Evolutionary conservation across 129 eudicot species (phyloP).

Genomic region (Kitagawia praeruptora): DNA sequence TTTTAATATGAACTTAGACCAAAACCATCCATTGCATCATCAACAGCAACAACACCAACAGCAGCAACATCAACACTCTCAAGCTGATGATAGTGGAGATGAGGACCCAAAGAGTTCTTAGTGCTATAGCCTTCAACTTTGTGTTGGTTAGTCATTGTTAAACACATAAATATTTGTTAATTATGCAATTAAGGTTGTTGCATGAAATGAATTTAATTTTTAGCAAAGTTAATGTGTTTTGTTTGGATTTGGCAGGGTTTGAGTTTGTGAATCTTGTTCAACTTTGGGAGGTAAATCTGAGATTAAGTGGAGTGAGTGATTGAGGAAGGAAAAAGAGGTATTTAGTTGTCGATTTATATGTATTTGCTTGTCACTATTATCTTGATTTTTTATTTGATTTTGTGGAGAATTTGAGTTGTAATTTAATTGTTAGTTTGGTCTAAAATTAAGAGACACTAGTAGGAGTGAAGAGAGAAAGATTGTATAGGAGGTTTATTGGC

Average conservation of each 20-base stretch:
- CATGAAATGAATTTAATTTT: not conserved
- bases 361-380: conserved; percentile 9
- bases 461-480: conserved; percentile 45
- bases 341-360: conserved; percentile 17
- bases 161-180: not conserved
- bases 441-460: conserved; percentile 29
- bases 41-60: conserved; percentile 29
- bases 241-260: not conserved
- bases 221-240: not conserved
- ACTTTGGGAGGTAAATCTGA: conserved; percentile 26
- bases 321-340: conserved; percentile 26
- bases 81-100: conserved; percentile 61
- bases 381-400: conserved; percentile 17
- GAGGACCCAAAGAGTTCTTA: conserved; percentile 67
- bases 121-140: conserved; percentile 13
- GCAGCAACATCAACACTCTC: conserved; percentile 50
- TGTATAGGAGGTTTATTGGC: conserved; percentile 64
- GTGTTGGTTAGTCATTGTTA: conserved; percentile 10
- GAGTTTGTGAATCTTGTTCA: conserved; percentile 17
- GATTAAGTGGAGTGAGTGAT: conserved; percentile 10
- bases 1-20: conserved; percentile 57
- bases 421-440: conserved; percentile 46
- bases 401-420: conserved; percentile 45
- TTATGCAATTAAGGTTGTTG: not conserved
- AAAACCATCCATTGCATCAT: conserved; percentile 44